phyloP scores from a whole-genome alignment of 75 land plant genomes.

The Chamaecyparis obtusa region DNA sequence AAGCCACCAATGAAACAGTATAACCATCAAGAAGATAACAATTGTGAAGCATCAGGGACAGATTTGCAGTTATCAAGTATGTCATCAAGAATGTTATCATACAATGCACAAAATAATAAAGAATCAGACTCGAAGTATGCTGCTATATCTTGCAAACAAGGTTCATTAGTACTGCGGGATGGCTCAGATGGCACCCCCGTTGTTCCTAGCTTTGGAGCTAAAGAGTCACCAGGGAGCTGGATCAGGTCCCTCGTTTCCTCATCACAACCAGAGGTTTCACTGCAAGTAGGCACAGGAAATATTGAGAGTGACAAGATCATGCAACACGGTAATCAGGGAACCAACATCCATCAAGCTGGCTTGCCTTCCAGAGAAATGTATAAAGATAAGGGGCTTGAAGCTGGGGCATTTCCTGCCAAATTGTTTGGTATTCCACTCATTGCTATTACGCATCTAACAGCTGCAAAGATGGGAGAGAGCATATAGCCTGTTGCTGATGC shows the following conservation, averaged over 20 bases:
- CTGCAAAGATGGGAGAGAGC: not conserved
- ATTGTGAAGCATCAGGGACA: not conserved
- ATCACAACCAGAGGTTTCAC: not conserved
- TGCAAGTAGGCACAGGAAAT: not conserved
- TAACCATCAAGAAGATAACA: not conserved
- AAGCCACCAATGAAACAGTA: not conserved
- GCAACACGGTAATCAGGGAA: conserved; percentile 2
- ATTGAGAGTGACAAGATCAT: not conserved
- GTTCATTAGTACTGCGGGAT: not conserved
- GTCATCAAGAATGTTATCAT: not conserved
- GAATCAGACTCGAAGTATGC: not conserved
- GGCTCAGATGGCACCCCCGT: not conserved
- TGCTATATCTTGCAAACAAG: not conserved
- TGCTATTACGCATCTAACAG: conserved; percentile 12
- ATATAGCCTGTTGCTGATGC: conserved; percentile 2
- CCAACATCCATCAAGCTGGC: not conserved
- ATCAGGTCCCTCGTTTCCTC: not conserved
- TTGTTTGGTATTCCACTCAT: conserved; percentile 56
- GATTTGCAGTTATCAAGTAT: not conserved
- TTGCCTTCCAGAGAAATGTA: not conserved
- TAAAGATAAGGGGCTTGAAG: conserved; percentile 32
- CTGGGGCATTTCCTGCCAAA: conserved; percentile 26
- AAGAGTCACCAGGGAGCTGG: conserved; percentile 1
- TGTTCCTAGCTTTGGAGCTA: not conserved
- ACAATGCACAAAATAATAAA: not conserved